Conservation (phyloP, 1,284 basidiomycete species). For the Moniliophthora roreri region DNA sequence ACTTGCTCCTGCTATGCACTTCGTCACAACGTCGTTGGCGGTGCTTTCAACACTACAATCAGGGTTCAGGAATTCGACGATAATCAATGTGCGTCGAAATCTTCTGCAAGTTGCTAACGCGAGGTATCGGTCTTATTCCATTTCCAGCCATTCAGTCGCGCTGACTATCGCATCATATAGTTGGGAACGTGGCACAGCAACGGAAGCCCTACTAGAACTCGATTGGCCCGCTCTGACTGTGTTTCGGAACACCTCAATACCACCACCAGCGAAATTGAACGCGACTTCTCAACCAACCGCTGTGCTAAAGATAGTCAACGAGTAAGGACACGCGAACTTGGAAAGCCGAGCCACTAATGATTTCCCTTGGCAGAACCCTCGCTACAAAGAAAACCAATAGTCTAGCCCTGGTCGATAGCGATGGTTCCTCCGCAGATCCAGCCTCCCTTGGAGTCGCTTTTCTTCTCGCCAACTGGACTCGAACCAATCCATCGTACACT, state of each 20-base stretch:
- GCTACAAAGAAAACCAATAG: slow-evolving; percentile 30
- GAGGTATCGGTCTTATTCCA: slow-evolving; percentile 7
- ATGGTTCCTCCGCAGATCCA: slow-evolving; percentile 69
- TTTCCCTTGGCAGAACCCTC: slow-evolving; percentile 30
- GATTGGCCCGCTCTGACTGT: slow-evolving; percentile 56
- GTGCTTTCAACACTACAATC: not conserved
- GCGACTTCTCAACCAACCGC: slow-evolving; percentile 33
- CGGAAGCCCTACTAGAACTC: slow-evolving; percentile 64
- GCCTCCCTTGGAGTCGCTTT: slow-evolving; percentile 66
- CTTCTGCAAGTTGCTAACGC: slow-evolving; percentile 22
- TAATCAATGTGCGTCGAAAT: slow-evolving; percentile 25
- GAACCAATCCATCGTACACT: slow-evolving; percentile 32
- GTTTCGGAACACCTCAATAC: slow-evolving; percentile 41
- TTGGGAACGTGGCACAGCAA: slow-evolving; percentile 72
- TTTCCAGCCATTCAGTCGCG: not conserved
- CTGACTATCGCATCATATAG: slow-evolving; percentile 22
- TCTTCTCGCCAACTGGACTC: slow-evolving; percentile 59
- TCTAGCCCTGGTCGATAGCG: slow-evolving; percentile 38
- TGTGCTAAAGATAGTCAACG: slow-evolving; percentile 38
- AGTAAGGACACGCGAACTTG: slow-evolving; percentile 24
- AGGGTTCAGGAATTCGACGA: slow-evolving; percentile 23
- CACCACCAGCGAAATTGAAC: slow-evolving; percentile 32
- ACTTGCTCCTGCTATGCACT: too few relatives aligned
- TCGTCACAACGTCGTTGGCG: too few relatives aligned
- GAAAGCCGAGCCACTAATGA: not conserved